Conservation (phyloP, 2,329 filamentous ascomycete genomes). For the Teratosphaeria gauchensis region DNA sequence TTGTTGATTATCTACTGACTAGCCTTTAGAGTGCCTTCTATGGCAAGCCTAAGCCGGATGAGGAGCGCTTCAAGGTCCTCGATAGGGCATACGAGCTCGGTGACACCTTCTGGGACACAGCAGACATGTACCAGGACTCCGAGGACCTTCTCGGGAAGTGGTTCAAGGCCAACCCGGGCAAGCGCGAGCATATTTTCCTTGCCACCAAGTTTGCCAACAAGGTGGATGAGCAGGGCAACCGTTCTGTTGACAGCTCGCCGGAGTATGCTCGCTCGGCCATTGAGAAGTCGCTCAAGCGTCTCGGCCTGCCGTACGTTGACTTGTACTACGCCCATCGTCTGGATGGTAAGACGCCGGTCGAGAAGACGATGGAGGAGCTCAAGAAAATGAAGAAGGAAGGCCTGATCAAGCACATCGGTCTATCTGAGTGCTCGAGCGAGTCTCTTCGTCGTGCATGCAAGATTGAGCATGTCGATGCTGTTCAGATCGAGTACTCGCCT, state of each 20-base stretch:
- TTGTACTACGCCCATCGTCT: conserved; percentile 36
- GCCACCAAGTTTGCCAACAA: conserved; percentile 45
- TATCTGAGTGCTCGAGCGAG: conserved; percentile 42
- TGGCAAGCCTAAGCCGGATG: conserved; percentile 38
- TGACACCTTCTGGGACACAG: conserved; percentile 33
- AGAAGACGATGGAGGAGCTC: conserved; percentile 42
- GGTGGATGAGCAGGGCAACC: conserved; percentile 29
- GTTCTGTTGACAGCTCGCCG: conserved; percentile 29
- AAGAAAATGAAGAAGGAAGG: conserved; percentile 42
- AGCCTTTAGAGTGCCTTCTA: conserved; percentile 31
- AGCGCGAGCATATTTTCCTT: conserved; percentile 40
- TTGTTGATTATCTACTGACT: neutral
- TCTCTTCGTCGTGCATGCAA: conserved; percentile 44
- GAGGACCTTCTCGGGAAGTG: conserved; percentile 36
- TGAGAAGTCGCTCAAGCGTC: conserved; percentile 30
- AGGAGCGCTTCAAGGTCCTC: conserved; percentile 43
- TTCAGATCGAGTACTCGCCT: conserved; percentile 43
- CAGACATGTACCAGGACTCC: conserved; percentile 31
- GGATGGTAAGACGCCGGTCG: conserved; percentile 35
- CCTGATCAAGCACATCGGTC: conserved; percentile 49
- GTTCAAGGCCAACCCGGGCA: conserved; percentile 36
- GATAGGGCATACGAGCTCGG: conserved; percentile 44
- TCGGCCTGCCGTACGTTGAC: conserved; percentile 33
- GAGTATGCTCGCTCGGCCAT: conserved; percentile 33
- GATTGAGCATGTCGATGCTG: conserved; percentile 41